Base-by-base conservation (phyloP, 1,139 yeast genomes). In the Spathaspora jeffriesii region DNA sequence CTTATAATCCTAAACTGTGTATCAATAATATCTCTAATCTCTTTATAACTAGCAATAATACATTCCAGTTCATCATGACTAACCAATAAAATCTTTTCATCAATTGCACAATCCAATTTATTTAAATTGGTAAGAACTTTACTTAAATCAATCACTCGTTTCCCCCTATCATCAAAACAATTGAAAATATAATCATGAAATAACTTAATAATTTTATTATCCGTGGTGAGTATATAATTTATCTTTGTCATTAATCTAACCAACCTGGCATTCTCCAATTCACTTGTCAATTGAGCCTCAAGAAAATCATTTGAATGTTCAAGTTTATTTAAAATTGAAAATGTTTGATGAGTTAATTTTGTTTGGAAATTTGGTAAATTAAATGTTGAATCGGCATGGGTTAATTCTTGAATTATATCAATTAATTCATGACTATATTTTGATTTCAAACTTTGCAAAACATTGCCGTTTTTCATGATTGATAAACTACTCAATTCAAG, bases 51-150 rank as follows among this genome's bases (percentile, higher is more conserved):
- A 45, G 88, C 84, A 44, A 91, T 82, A 52, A 91, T 73, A 63
- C 96, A 89, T 43, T 82, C 82, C 69, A 83, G 83, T 61, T 91
- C 96, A 63, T 92, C 97, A 15, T 86, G 78, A 27, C 95, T 85
- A 6, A 90, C 88, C 50, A 93, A 75, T 61, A 91, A 71, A 23
- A 93, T 68, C 58, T 81, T 84, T 64, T 93, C 99, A 45, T 89
- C 93, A 42, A 87, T 79, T 1, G 98, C 99, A 13, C 95, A 96
- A 63, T 95, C 99, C 50, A 93, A 72, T 65, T 93, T 93, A 68
- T 93, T 93, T 58, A 93, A 71, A 55, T 86, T 81, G 45, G 81
- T 73, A 53, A 95, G 71, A 4, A 92, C 95, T 62, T 91, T 90
- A 2, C 92, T 85, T 56, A 93, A 72, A 65, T 95, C 97, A 48